These are phyloP conservation scores for Colletotrichum gigasporum DNA, from an alignment of 2,329 filamentous ascomycete genomes.

Conservation along the genomic window DNA sequence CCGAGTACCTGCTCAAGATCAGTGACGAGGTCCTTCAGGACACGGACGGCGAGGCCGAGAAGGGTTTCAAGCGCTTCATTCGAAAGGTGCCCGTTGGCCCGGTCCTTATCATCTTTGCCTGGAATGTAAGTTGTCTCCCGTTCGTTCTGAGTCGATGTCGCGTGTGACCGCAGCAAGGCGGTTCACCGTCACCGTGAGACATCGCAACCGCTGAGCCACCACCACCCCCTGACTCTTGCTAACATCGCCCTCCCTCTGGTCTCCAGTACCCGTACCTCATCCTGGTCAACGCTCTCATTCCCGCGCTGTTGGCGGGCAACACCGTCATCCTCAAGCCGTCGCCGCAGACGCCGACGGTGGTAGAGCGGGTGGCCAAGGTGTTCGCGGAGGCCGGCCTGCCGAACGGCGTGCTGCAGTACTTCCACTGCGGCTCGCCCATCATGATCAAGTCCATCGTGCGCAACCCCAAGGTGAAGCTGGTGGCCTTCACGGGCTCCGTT, in stretches of 20 bases:
- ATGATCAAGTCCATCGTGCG: slow-evolving; percentile 83
- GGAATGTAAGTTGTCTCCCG: slow-evolving; percentile 78
- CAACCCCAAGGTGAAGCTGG: slow-evolving; percentile 78
- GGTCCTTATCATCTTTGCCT: slow-evolving; percentile 89
- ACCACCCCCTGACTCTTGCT: neutral
- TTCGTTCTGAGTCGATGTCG: neutral
- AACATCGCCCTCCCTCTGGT: too few relatives aligned
- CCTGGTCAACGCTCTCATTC: slow-evolving; percentile 90
- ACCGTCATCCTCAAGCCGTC: slow-evolving; percentile 94
- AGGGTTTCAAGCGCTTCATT: slow-evolving; percentile 91
- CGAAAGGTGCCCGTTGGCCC: slow-evolving; percentile 89
- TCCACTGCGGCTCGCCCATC: slow-evolving; percentile 84
- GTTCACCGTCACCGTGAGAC: neutral
- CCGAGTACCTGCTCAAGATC: slow-evolving; percentile 86
- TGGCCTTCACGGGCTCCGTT: slow-evolving; percentile 96
- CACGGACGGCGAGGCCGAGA: slow-evolving; percentile 83
- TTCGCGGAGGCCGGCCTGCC: slow-evolving; percentile 86
- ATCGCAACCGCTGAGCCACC: neutral
- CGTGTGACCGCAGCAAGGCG: neutral
- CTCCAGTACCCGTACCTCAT: slow-evolving; percentile 91
- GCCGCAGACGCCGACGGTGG: slow-evolving; percentile 92
- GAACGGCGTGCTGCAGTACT: slow-evolving; percentile 86
- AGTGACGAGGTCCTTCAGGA: slow-evolving; percentile 82
- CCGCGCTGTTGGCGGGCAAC: slow-evolving; percentile 90
- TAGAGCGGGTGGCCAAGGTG: slow-evolving; percentile 80